phyloP scores from a whole-genome alignment of 305 asterid species.

The Withania somnifera region DNA sequence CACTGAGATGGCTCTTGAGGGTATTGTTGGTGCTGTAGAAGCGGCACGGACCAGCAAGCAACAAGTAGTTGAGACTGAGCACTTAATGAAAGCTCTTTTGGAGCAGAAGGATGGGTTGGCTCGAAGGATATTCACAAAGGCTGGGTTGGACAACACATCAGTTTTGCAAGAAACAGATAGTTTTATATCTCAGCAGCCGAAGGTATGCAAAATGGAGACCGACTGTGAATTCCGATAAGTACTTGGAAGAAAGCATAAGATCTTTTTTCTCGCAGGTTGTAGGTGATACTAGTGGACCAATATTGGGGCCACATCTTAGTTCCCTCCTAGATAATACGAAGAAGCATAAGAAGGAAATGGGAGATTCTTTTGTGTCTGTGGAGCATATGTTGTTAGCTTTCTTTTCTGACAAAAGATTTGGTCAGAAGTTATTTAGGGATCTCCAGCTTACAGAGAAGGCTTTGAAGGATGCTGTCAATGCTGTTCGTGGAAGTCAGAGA shows the following conservation, averaged over 20 bases:
- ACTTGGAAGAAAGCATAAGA: background rate
- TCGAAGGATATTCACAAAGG: slow-evolving; percentile 76
- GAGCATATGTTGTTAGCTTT: slow-evolving; percentile 82
- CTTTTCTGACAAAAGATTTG: slow-evolving; percentile 66
- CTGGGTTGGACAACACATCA: slow-evolving; percentile 76
- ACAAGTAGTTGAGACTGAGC: slow-evolving; percentile 85
- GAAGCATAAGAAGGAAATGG: slow-evolving; percentile 62
- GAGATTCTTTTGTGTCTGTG: slow-evolving; percentile 76
- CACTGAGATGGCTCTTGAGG: slow-evolving; percentile 83
- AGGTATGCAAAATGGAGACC: slow-evolving; percentile 20
- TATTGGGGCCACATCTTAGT: slow-evolving; percentile 58
- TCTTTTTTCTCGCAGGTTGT: slow-evolving; percentile 40
- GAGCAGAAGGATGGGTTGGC: slow-evolving; percentile 94
- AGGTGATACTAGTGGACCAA: slow-evolving; percentile 65
- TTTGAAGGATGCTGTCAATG: slow-evolving; percentile 74
- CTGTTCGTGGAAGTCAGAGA: slow-evolving; percentile 85
- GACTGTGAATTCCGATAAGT: background rate
- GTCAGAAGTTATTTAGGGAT: slow-evolving; percentile 49
- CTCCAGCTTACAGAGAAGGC: slow-evolving; percentile 56
- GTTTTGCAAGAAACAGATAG: slow-evolving; percentile 65
- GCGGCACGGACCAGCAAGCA: slow-evolving; percentile 59
- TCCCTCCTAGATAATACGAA: slow-evolving; percentile 64
- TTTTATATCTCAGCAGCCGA: slow-evolving; percentile 68
- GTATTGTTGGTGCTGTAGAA: slow-evolving; percentile 48
- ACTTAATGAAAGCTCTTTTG: slow-evolving; percentile 77